Evolutionary conservation across 306 rosid species (phyloP), one percentile per base, ranked within the genome.

Genomic region (Cucurbita argyrosperma): DNA sequence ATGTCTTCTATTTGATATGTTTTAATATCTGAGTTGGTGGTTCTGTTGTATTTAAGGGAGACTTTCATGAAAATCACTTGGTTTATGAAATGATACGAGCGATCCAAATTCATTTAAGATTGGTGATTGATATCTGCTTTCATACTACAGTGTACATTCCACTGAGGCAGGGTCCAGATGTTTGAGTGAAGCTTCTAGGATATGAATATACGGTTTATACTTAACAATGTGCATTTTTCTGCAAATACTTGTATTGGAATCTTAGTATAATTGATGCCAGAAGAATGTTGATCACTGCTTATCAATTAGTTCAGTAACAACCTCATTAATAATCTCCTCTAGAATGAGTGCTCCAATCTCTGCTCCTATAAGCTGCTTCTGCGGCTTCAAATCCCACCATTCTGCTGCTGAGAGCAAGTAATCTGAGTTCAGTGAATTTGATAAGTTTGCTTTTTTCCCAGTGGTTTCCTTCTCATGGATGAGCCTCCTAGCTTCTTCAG

Each of bases 301-400:
- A 35, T 79, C 65, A 77, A 38, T 39, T 39, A 82, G 37, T 66
- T 90, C 86, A 21, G 71, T 56, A 13, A 87, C 80, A 78, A 84
- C 69, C 23, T 86, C 95, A 57, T 75, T 4, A 8, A 68, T 71
- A 50, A 89, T 75, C 60, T 84, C 77, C 65, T 86, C 86, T 74
- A 88, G 84, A 70, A 94, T 74, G 18, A 83, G 77, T 49, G 87
- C 86, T 23, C 87, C 92, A 46, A 89, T 80, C 83, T 88, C 87
- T 43, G 78, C 51, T 51, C 84, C 72, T 74, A 89, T 55, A 65
- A 84, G 90, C 50, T 46, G 81, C 62, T 60, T 76, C 58, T 86
- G 87, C 6, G 59, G 76, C 76, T 84, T 76, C 7, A 80, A 77
- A 69, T 74, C 77, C 59, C 54, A 60, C 96, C 98, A 88, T 74